Evolutionary conservation across 495 filamentous ascomycete species (phyloP).

Genomic region (Hypoxylon cercidicola): DNA sequence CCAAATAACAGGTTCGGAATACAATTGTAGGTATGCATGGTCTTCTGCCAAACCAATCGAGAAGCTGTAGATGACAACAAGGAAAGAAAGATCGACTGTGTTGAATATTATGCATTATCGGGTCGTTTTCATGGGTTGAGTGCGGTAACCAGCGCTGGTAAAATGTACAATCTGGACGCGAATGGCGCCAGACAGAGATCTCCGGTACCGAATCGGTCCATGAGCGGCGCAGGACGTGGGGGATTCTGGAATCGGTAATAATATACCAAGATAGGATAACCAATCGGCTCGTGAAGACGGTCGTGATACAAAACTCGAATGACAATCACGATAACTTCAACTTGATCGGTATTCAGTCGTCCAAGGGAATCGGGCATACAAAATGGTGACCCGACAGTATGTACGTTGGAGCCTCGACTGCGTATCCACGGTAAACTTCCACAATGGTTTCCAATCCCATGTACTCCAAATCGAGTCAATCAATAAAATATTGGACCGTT

Average conservation of each 20-base stretch:
- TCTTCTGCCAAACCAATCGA: constrained; percentile 20
- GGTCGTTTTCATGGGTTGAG: constrained; percentile 13
- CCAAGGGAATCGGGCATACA: constrained; percentile 1
- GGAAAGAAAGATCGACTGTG: constrained; percentile 39
- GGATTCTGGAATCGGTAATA: constrained; percentile 2
- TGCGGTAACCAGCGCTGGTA: constrained; percentile 39
- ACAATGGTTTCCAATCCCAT: constrained; percentile 22
- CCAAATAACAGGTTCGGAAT: constrained; percentile 7
- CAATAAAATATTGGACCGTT: constrained; percentile 36
- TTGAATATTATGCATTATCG: constrained; percentile 49
- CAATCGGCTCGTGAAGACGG: constrained; percentile 10
- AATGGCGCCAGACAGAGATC: constrained; percentile 5
- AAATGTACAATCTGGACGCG: constrained; percentile 23
- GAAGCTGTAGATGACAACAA: constrained; percentile 24
- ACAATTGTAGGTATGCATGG: constrained; percentile 17
- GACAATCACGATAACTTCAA: background rate
- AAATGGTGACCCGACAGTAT: constrained; percentile 9
- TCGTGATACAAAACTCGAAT: constrained; percentile 10
- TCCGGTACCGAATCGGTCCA: constrained; percentile 1
- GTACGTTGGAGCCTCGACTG: background rate
- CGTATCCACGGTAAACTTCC: constrained; percentile 21
- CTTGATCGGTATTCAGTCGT: constrained; percentile 13
- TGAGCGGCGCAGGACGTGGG: constrained; percentile 1
- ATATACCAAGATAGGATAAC: constrained; percentile 6
- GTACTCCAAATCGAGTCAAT: constrained; percentile 33